These are phyloP conservation scores for Botrytis squamosa DNA, from an alignment of 2,329 filamentous ascomycete genomes.

Conservation along the genomic window DNA sequence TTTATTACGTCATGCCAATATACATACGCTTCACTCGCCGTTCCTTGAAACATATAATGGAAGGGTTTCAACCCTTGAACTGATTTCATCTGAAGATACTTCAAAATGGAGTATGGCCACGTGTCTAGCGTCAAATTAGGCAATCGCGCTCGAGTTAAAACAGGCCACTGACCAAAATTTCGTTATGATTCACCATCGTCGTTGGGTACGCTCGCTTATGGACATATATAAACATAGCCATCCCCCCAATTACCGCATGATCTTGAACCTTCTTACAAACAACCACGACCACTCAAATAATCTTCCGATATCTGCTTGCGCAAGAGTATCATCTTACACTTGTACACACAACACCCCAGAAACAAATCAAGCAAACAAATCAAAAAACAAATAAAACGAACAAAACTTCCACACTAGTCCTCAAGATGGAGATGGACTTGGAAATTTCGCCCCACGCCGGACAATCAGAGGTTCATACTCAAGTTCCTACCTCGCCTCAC, in stretches of 20 bases:
- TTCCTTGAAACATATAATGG: background rate
- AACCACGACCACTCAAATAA: background rate
- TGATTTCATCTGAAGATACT: conserved; percentile 1
- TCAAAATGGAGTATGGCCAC: conserved; percentile 16
- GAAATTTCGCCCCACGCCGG: conserved; percentile 4
- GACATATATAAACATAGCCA: conserved; percentile 3
- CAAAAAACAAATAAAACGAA: background rate
- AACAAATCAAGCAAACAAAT: background rate
- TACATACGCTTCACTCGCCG: background rate
- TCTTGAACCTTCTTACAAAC: background rate
- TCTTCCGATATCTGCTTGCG: background rate
- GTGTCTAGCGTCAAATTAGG: conserved; percentile 17
- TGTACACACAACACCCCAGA: background rate
- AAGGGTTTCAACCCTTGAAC: background rate
- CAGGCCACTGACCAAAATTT: background rate
- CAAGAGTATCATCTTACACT: background rate
- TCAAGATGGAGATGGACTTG: conserved; percentile 10
- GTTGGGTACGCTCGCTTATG: conserved; percentile 1
- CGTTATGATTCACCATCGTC: conserved; percentile 14
- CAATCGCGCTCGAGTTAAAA: background rate
- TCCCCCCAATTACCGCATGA: background rate
- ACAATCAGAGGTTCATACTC: conserved; percentile 2
- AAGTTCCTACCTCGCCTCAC: background rate
- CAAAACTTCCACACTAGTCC: background rate
- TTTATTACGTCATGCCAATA: background rate